Evolutionary conservation across 345 rosid species (phyloP), one percentile per base, ranked within the genome.

Genomic region (Firmiana major): DNA sequence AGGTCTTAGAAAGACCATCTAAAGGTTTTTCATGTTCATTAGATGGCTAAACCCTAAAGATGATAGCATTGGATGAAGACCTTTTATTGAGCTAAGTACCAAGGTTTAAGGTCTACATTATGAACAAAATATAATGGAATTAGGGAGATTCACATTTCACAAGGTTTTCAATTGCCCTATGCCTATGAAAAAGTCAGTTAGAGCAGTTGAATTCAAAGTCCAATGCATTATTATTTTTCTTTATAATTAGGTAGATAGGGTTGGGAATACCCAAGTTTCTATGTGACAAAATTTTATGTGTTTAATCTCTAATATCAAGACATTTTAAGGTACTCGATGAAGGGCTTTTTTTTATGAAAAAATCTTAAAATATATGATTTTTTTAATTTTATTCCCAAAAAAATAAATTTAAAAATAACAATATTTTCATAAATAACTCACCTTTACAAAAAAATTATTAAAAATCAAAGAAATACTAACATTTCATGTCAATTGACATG

Each of bases 311-410:
- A 48, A 28, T 3, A 43, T 68, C 55, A 45, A 68, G 34, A 46
- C 34, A 68, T 43, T 43, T 66, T 68, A 12, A 68, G 73, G 51
- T 21, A 46, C 73, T 68, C 73, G 53, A 68, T 45, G 54, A 34
- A 10, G 6, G 42, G 26, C 7, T 57, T 31, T 31, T 31, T 31
- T 31, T 31, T 2, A 31, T 31, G 34, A 31, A 31, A 31, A 31
- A 31, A 31, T 31, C 3, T 31, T 31, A 31, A 31, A 31, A 31
- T 31, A 31, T 31, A 31, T 31, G 34, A 31, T 31, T 2, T 31
- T 1, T 31, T 31, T 31, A 3, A 31, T 31, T 31, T 3, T 31
- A 31, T 31, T 31, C 1, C 34, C 34, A 31, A 31, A 31, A 31
- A 31, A 31, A 31, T 31, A 31, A 31, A n/a, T n/a, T 31, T 31